Conservation (phyloP, 768 basidiomycete genomes). For the Mycena maculata region DNA sequence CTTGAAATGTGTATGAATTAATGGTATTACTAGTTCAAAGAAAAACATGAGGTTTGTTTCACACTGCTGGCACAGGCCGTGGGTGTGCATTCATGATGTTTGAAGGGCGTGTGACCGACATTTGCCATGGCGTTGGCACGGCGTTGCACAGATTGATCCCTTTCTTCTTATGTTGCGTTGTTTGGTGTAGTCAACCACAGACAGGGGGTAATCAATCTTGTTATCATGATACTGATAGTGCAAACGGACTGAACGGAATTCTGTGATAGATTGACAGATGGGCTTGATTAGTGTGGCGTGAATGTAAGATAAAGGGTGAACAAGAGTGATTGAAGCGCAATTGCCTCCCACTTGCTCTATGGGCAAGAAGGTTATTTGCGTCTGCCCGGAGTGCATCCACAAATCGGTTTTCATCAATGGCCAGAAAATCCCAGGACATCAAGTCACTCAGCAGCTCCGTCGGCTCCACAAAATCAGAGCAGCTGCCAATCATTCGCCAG, state of each 20-base stretch:
- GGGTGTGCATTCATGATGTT: background rate
- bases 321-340: conserved; percentile 2
- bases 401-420: background rate
- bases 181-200: too few relatives aligned
- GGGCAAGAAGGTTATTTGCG: conserved; percentile 5
- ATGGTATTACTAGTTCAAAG: too few relatives aligned
- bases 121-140: background rate
- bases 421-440: background rate
- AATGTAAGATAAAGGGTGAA: background rate
- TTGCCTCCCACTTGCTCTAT: conserved; percentile 5
- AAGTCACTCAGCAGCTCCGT: background rate
- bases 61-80: background rate
- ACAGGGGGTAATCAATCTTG: too few relatives aligned
- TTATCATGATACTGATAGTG: too few relatives aligned
- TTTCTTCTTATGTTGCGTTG: too few relatives aligned
- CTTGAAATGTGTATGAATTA: too few relatives aligned
- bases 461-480: background rate
- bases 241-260: background rate
- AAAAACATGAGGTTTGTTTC: too few relatives aligned
- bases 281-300: background rate
- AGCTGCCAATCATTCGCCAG: background rate
- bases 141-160: too few relatives aligned
- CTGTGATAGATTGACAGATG: background rate
- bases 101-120: background rate
- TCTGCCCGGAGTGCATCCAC: background rate